A percentile compares a stretch with the other conserved stretches of the same genome.
Evolutionary conservation across 2,329 filamentous ascomycete genomes (phyloP).

Genomic region (Hypoxylon sp.): DNA sequence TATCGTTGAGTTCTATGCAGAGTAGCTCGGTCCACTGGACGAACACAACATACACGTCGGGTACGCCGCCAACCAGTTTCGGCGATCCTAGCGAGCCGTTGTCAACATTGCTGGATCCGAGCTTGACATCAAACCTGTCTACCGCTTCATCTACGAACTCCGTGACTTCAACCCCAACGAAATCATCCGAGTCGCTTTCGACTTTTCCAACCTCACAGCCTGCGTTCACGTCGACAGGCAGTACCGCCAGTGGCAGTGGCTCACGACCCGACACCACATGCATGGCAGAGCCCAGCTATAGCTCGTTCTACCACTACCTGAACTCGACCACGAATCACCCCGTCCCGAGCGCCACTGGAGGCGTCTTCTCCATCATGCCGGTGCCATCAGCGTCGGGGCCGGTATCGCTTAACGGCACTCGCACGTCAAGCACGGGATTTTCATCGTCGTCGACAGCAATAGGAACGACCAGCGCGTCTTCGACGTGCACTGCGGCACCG

Average conservation of each 20-base stretch:
- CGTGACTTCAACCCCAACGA: constrained; percentile 7
- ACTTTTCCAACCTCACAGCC: constrained; percentile 5
- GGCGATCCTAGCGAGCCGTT: constrained; percentile 5
- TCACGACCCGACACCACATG: constrained; percentile 28
- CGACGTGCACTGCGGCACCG: constrained; percentile 25
- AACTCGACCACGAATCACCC: constrained; percentile 18
- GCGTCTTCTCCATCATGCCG: not conserved
- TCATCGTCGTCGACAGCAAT: not conserved
- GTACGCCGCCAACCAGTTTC: constrained; percentile 9
- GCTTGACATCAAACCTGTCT: not conserved
- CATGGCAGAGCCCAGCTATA: not conserved
- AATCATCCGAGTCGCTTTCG: constrained; percentile 4
- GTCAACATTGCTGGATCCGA: constrained; percentile 1
- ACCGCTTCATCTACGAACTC: constrained; percentile 1
- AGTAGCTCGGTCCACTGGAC: constrained; percentile 30
- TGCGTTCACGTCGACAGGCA: constrained; percentile 7
- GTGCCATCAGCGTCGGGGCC: not conserved
- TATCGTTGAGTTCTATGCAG: not conserved
- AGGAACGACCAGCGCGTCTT: constrained; percentile 9
- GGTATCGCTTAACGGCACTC: constrained; percentile 3
- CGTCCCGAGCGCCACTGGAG: not conserved
- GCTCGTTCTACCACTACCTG: constrained; percentile 13
- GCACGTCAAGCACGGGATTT: constrained; percentile 2
- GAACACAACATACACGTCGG: constrained; percentile 25
- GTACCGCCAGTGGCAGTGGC: not conserved